Conservation (phyloP, 768 basidiomycete genomes). For the Baorangia bicolor region DNA sequence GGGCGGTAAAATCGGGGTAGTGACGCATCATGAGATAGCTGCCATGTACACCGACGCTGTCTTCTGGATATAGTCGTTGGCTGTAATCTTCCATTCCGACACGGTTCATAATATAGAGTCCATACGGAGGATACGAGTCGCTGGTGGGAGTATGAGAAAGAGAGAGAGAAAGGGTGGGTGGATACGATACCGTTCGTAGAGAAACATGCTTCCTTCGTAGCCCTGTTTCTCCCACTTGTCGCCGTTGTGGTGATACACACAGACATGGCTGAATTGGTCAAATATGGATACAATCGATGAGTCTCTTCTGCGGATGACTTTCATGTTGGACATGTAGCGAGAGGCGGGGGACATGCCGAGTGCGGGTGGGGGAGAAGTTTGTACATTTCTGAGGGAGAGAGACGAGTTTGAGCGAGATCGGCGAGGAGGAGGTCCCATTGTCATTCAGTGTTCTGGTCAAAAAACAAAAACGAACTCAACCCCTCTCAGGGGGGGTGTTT, state of each 20-base stretch:
- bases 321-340: constrained; percentile 75
- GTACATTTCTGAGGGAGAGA: constrained; percentile 17
- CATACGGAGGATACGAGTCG: constrained; percentile 77
- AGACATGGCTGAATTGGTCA: constrained; percentile 87
- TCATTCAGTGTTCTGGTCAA: too few relatives aligned
- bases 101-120: constrained; percentile 82
- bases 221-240: constrained; percentile 82
- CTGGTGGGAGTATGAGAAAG: constrained; percentile 35
- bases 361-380: neutral
- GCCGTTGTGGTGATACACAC: constrained; percentile 74
- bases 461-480: constrained; percentile 2
- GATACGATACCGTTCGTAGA: constrained; percentile 67
- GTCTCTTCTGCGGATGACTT: constrained; percentile 74
- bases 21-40: constrained; percentile 72
- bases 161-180: neutral
- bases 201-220: constrained; percentile 85
- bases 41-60: constrained; percentile 59
- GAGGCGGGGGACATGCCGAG: constrained; percentile 62
- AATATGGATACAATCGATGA: constrained; percentile 77
- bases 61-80: constrained; percentile 74
- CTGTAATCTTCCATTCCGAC: constrained; percentile 78
- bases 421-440: constrained; percentile 18
- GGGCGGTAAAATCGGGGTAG: constrained; percentile 64
- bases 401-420: constrained; percentile 33
- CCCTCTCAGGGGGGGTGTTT: constrained; percentile 20